These are phyloP conservation scores for Claviceps arundinis DNA, from an alignment of 2,329 filamentous ascomycete species.

Conservation along the genomic window DNA sequence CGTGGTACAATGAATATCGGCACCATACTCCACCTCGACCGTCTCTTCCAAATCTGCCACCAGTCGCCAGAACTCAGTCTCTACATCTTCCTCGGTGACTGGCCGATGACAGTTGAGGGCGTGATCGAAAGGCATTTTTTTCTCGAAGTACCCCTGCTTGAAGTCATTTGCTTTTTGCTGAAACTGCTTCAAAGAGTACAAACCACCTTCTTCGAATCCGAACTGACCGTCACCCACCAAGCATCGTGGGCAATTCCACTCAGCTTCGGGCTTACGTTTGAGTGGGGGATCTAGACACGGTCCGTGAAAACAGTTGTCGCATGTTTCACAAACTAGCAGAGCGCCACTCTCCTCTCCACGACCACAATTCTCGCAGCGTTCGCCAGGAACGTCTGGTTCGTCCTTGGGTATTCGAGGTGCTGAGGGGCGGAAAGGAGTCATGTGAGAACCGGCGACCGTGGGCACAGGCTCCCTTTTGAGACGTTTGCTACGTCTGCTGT, in stretches of 20 bases:
- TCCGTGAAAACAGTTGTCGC: constrained; percentile 77
- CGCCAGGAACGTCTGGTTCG: constrained; percentile 30
- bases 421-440: constrained; percentile 82
- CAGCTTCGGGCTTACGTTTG: constrained; percentile 61
- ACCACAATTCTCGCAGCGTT: constrained; percentile 78
- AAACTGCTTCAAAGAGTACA: constrained; percentile 91
- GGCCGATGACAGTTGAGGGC: constrained; percentile 67
- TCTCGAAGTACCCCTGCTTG: constrained; percentile 85
- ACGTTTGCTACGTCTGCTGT: constrained; percentile 78
- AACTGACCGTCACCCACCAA: constrained; percentile 94
- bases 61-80: constrained; percentile 91
- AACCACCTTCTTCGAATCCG: constrained; percentile 89
- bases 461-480: constrained; percentile 70
- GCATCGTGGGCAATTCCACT: constrained; percentile 94
- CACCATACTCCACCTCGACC: constrained; percentile 94
- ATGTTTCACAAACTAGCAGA: constrained; percentile 78
- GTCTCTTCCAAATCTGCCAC: constrained; percentile 91
- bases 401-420: constrained; percentile 52
- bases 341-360: constrained; percentile 59
- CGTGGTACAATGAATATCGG: constrained; percentile 95
- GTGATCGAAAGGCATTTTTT: constrained; percentile 79
- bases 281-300: constrained; percentile 80
- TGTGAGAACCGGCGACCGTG: constrained; percentile 89
- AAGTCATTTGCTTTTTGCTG: constrained; percentile 93
- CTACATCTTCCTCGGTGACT: constrained; percentile 88